Conservation (phyloP, 805 yeast genomes). For the Monosporozyma aerobia region DNA sequence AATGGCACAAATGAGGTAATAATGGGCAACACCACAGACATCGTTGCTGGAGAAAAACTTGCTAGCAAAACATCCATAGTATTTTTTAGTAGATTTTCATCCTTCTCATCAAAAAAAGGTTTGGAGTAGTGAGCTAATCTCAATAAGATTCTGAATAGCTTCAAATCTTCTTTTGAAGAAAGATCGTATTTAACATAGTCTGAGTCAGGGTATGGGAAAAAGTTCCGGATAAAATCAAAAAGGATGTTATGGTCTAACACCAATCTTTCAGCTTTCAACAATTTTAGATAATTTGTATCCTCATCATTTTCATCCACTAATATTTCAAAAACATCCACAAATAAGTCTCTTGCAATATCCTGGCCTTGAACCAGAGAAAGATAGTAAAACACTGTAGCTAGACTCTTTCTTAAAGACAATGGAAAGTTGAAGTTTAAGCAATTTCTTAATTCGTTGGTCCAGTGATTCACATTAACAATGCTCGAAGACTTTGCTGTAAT, state of each 20-base stretch:
- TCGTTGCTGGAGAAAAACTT: slow-evolving; percentile 45
- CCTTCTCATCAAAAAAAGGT: slow-evolving; percentile 41
- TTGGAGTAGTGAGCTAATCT: slow-evolving; percentile 47
- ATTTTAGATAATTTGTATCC: slow-evolving; percentile 25
- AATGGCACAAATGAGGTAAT: slow-evolving; percentile 48
- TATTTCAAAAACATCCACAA: slow-evolving; percentile 49
- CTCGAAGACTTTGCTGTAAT: slow-evolving; percentile 61
- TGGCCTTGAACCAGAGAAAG: slow-evolving; percentile 70
- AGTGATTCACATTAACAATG: slow-evolving; percentile 63
- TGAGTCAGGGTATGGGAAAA: slow-evolving; percentile 40
- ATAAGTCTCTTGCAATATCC: slow-evolving; percentile 47
- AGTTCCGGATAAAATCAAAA: slow-evolving; percentile 27
- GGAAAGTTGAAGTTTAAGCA: slow-evolving; percentile 78
- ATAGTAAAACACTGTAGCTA: slow-evolving; percentile 63
- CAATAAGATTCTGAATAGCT: slow-evolving; percentile 39
- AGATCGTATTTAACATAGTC: slow-evolving; percentile 35
- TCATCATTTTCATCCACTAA: slow-evolving; percentile 38
- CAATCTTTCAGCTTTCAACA: slow-evolving; percentile 26
- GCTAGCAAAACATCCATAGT: slow-evolving; percentile 44
- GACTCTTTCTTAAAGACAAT: slow-evolving; percentile 43
- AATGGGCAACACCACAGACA: slow-evolving; percentile 42
- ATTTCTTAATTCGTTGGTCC: slow-evolving; percentile 79
- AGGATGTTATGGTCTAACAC: slow-evolving; percentile 31
- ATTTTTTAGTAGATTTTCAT: slow-evolving; percentile 33
- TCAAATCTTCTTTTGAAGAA: slow-evolving; percentile 33